Evolutionary conservation across 495 filamentous ascomycete genomes (phyloP), one percentile per base, ranked within the genome.

Genomic region (Xylaria venustula): DNA sequence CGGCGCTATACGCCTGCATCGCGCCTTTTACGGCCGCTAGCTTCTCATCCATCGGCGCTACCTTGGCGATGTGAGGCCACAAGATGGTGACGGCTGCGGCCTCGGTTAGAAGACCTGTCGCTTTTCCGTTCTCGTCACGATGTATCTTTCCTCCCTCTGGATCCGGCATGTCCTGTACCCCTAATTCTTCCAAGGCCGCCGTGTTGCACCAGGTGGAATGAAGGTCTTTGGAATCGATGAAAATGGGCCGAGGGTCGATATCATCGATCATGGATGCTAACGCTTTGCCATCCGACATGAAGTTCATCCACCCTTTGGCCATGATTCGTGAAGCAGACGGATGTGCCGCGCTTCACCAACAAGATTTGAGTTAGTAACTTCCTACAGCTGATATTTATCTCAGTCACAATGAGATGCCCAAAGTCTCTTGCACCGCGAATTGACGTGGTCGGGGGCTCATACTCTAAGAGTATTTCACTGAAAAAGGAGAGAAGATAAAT

Each of bases 121-220:
- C 60, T 28, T 70, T 77, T 0, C 86, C 86, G 28, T 73, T 66
- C 12, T 73, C 75, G 64, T 84, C 81, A 7, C 85, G 74, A 45
- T 81, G 75, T 41, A 87, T 85, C 9, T 71, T 78, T 0, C 86
- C 86, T 7, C 85, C 86, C 1, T 81, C 79, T 0, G 82, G 79
- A 60, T 86, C 79, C 0, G 74, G 59, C 64, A 79, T 78, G 11
- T 71, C 65, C 6, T 80, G 68, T 2, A 79, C 78, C 0, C 74
- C 73, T 40, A 88, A 71, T 48, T 86, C 85, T 0, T 72, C 59
- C 23, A 88, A 67, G 0, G 80, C 85, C 3, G 79, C 77, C 4
- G 76, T 81, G 62, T 82, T 87, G 64, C 79, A 83, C 85, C 86
- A 88, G 14, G 83, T 79, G 0, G 82, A 85, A 58, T 88, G 85